Evolutionary conservation across 139 green algal species (phyloP).

Genomic region (Volvox africanus): DNA sequence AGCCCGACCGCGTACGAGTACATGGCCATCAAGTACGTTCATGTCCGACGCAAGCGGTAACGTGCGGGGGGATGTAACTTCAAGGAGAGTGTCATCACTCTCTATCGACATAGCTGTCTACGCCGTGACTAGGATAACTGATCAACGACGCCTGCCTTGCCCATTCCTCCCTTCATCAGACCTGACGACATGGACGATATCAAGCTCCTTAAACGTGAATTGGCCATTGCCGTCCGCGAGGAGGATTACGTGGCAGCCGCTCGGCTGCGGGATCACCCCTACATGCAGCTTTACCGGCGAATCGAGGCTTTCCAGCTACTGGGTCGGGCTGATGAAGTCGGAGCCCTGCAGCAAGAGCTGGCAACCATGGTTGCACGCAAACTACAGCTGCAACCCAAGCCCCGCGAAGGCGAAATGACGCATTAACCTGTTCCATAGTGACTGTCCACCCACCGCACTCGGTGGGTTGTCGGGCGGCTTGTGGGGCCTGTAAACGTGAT

Average conservation of each 20-base stretch:
- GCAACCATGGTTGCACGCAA: neutral
- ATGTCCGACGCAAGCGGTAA: too few relatives aligned
- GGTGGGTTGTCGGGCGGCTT: too few relatives aligned
- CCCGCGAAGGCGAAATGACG: too few relatives aligned
- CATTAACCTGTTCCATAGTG: too few relatives aligned
- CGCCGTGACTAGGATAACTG: too few relatives aligned
- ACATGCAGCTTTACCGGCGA: conserved; percentile 68
- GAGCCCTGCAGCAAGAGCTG: neutral
- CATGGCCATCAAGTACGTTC: conserved; percentile 12
- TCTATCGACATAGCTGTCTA: too few relatives aligned
- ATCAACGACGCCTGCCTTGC: too few relatives aligned
- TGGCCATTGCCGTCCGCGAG: conserved; percentile 71
- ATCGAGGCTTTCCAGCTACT: conserved; percentile 39
- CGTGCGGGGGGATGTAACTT: too few relatives aligned
- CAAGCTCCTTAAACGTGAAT: conserved; percentile 80
- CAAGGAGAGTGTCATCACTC: too few relatives aligned
- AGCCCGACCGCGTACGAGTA: neutral
- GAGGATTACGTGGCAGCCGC: conserved; percentile 70
- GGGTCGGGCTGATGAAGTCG: neutral
- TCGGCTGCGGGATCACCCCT: conserved; percentile 78
- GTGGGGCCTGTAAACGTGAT: too few relatives aligned
- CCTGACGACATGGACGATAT: conserved; percentile 70
- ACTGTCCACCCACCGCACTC: too few relatives aligned
- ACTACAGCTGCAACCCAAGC: neutral
- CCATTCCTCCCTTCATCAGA: conserved; percentile 8